phyloP scores from a whole-genome alignment of 164 flowering plant species.

The Buxus sempervirens region DNA sequence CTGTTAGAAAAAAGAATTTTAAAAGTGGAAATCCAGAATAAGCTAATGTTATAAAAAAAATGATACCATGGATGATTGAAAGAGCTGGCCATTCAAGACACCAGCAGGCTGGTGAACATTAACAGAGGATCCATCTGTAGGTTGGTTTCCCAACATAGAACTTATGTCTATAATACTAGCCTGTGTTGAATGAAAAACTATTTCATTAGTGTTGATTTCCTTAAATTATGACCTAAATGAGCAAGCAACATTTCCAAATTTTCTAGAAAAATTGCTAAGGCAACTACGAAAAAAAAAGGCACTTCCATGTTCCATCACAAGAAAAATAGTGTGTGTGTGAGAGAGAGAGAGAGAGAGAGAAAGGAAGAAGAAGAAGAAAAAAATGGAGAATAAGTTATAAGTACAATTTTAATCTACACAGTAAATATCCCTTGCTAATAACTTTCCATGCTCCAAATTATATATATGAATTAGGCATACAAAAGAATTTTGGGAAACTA shows the following conservation, averaged over 20 bases:
- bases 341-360: not conserved
- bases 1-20: not conserved
- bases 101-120: constrained; percentile 21
- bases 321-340: no score
- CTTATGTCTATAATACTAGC: constrained; percentile 42
- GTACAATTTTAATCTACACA: no score
- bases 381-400: not conserved
- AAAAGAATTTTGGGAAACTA: no score
- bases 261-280: not conserved
- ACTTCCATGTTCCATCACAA: not conserved
- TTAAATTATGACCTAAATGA: constrained; percentile 3
- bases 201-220: not conserved
- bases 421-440: no score
- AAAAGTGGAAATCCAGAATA: not conserved
- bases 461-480: no score
- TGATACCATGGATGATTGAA: constrained; percentile 40
- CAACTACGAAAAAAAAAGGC: no score
- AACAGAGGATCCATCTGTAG: constrained; percentile 18
- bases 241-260: not conserved
- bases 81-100: constrained; percentile 26
- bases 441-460: no score
- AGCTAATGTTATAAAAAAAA: not conserved
- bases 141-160: constrained; percentile 25
- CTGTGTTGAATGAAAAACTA: constrained; percentile 33
- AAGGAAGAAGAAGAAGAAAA: not conserved